A percentile compares a stretch with the other conserved stretches of the same genome.
Evolutionary conservation across 2,329 filamentous ascomycete genomes (phyloP).

Genomic region (Cercospora berteroae): DNA sequence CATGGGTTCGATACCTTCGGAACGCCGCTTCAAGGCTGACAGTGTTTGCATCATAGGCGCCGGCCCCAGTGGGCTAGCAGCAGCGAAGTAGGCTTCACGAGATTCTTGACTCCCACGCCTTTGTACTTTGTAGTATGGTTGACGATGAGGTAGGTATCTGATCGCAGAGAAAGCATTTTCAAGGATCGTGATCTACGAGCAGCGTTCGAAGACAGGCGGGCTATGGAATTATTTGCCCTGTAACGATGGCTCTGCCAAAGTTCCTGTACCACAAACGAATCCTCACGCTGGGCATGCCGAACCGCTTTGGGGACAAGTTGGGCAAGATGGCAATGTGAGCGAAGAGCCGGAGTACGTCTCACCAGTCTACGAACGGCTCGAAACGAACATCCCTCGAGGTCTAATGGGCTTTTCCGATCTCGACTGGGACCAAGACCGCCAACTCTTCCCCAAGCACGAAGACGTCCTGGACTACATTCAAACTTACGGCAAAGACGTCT

Average conservation of each 20-base stretch:
- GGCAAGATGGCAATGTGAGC: slow-evolving; percentile 15
- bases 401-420: slow-evolving; percentile 79
- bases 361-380: slow-evolving; percentile 76
- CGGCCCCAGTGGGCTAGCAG: slow-evolving; percentile 73
- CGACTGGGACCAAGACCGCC: slow-evolving; percentile 51
- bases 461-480: slow-evolving; percentile 72
- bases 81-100: slow-evolving; percentile 59
- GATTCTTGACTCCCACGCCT: neutral
- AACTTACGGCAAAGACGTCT: slow-evolving; percentile 66
- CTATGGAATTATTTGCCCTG: slow-evolving; percentile 75
- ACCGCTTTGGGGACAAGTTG: slow-evolving; percentile 52
- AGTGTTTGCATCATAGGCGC: slow-evolving; percentile 77
- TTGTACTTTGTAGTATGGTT: slow-evolving; percentile 1
- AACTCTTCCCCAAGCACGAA: slow-evolving; percentile 72
- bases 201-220: slow-evolving; percentile 72
- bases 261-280: slow-evolving; percentile 65
- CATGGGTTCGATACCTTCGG: slow-evolving; percentile 23
- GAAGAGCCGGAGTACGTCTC: slow-evolving; percentile 67
- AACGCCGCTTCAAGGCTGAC: slow-evolving; percentile 46
- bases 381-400: slow-evolving; percentile 74
- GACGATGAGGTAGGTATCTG: slow-evolving; percentile 58
- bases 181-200: slow-evolving; percentile 75
- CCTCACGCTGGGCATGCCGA: slow-evolving; percentile 60
- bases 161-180: slow-evolving; percentile 68
- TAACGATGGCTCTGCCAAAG: slow-evolving; percentile 46